phyloP scores from a whole-genome alignment of 2,329 filamentous ascomycete species.

The Penicillium sp. region DNA sequence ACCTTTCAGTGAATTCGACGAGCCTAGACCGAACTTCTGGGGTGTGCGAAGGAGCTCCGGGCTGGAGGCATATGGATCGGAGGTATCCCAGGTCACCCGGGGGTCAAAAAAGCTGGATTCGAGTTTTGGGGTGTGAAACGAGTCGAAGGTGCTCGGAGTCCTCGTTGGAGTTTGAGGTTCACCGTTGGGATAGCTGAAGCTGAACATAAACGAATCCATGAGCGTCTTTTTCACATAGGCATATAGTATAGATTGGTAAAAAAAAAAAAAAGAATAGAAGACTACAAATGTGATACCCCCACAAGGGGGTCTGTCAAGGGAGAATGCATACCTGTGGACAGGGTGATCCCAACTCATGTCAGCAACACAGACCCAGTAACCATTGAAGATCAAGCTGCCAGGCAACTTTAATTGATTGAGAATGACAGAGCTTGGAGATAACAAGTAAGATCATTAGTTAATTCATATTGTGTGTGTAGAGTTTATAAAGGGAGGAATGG shows the following conservation, averaged over 20 bases:
- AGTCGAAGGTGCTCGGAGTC: constrained; percentile 42
- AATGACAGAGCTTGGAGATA: constrained; percentile 2
- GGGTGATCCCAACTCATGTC: constrained; percentile 51
- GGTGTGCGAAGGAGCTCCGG: constrained; percentile 47
- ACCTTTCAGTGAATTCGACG: constrained; percentile 29
- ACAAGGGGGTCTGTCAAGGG: constrained; percentile 16
- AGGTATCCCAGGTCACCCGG: constrained; percentile 48
- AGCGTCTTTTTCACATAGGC: constrained; percentile 26
- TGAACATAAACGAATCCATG: constrained; percentile 37
- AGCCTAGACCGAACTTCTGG: constrained; percentile 39
- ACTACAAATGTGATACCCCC: constrained; percentile 15
- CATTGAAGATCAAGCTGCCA: constrained; percentile 40
- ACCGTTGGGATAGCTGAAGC: constrained; percentile 48
- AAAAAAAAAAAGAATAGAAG: neutral
- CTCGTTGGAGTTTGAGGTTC: constrained; percentile 50
- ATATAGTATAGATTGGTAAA: constrained; percentile 5
- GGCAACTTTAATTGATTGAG: constrained; percentile 32
- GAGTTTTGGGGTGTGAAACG: constrained; percentile 49
- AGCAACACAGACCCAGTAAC: constrained; percentile 37
- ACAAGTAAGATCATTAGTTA: constrained; percentile 3
- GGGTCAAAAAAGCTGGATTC: constrained; percentile 50
- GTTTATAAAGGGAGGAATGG: constrained; percentile 2
- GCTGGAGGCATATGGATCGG: constrained; percentile 49
- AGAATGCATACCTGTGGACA: constrained; percentile 44
- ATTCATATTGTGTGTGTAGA: constrained; percentile 1